phyloP scores from a whole-genome alignment of 2,329 filamentous ascomycete genomes.

The Colletotrichum sp. region DNA sequence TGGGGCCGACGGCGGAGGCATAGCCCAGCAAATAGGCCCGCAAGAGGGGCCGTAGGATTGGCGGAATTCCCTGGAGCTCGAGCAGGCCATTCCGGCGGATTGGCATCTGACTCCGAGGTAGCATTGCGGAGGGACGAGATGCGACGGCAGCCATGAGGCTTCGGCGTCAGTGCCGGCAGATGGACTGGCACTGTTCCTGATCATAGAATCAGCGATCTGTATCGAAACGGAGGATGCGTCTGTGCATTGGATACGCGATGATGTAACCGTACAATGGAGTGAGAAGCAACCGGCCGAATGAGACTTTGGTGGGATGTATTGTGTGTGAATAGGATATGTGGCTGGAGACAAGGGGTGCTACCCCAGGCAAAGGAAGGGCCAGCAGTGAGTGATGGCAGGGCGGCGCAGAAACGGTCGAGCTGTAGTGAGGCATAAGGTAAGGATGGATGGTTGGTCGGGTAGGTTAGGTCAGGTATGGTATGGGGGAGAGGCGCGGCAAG shows the following conservation, averaged over 20 bases:
- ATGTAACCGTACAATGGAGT: slow-evolving; percentile 13
- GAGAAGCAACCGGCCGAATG: not conserved
- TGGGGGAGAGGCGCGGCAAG: not conserved
- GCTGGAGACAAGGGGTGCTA: slow-evolving; percentile 14
- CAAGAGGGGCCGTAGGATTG: slow-evolving; percentile 58
- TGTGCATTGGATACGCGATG: slow-evolving; percentile 5
- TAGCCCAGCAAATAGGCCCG: slow-evolving; percentile 68
- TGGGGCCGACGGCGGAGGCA: slow-evolving; percentile 61
- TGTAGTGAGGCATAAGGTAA: not conserved
- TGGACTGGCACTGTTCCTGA: slow-evolving; percentile 1
- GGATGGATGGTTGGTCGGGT: not conserved
- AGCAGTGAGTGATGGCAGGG: not conserved
- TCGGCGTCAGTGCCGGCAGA: slow-evolving; percentile 8
- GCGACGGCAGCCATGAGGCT: slow-evolving; percentile 9
- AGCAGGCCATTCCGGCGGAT: slow-evolving; percentile 14
- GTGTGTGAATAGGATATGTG: not conserved
- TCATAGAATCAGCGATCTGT: slow-evolving; percentile 11
- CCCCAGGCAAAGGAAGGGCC: not conserved
- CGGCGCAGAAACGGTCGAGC: not conserved
- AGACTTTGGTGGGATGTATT: not conserved
- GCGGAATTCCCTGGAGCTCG: slow-evolving; percentile 43
- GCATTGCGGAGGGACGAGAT: slow-evolving; percentile 42
- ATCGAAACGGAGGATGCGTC: not conserved
- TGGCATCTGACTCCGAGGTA: slow-evolving; percentile 39
- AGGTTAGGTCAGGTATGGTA: not conserved